Evolutionary conservation across 1,284 basidiomycete genomes (phyloP).

Genomic region (Ustilago curta): DNA sequence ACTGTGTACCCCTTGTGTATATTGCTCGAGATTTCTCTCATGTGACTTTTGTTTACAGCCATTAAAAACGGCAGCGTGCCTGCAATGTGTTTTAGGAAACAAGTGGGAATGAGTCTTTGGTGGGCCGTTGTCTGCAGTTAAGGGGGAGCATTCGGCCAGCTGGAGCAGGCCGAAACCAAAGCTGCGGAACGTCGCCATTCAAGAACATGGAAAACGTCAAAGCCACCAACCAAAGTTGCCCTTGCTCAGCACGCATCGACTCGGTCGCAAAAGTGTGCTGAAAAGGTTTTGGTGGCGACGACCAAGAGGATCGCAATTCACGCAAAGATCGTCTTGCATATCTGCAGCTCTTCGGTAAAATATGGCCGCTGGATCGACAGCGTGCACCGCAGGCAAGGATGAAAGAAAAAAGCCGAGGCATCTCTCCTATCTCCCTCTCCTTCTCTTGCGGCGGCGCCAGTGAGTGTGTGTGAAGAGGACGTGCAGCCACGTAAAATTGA

Average conservation of each 20-base stretch:
- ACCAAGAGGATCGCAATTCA: neutral
- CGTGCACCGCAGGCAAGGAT: neutral
- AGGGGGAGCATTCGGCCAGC: neutral
- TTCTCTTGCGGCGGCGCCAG: neutral
- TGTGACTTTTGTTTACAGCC: neutral
- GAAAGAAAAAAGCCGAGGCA: constrained; percentile 3
- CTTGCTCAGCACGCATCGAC: neutral
- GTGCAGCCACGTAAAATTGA: neutral
- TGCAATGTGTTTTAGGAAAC: neutral
- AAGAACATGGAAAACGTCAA: too few relatives aligned
- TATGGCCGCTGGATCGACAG: neutral
- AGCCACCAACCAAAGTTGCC: neutral
- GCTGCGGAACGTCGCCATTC: constrained; percentile 5
- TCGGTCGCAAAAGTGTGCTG: neutral
- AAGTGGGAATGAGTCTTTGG: neutral
- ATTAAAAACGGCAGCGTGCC: too few relatives aligned
- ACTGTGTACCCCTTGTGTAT: neutral
- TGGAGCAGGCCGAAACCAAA: neutral
- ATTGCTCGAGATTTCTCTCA: neutral
- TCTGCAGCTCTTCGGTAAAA: too few relatives aligned
- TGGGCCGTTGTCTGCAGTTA: neutral
- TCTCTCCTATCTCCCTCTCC: neutral
- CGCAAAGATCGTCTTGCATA: neutral
- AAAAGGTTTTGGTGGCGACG: neutral
- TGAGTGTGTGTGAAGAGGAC: neutral